Conservation (phyloP, 345 rosid species). For the Dovyalis caffra region DNA sequence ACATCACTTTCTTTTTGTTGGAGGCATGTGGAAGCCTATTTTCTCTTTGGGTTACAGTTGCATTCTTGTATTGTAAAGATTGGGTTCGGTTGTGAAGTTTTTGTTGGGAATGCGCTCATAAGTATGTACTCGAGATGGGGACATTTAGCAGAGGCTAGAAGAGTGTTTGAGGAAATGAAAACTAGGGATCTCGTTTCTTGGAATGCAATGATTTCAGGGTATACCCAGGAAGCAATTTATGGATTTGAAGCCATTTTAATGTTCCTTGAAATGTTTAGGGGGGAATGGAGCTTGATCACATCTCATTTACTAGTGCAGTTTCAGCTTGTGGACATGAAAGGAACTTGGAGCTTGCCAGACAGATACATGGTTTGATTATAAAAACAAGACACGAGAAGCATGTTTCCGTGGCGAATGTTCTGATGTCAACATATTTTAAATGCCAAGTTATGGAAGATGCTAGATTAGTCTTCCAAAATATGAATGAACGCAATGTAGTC, state of each 20-base stretch:
- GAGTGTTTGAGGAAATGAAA: constrained; percentile 64
- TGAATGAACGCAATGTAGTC: constrained; percentile 67
- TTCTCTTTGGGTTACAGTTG: constrained; percentile 65
- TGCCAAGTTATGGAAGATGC: constrained; percentile 58
- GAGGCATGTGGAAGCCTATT: constrained; percentile 39
- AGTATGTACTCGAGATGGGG: constrained; percentile 67
- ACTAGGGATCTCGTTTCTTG: constrained; percentile 73
- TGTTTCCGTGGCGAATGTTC: constrained; percentile 60
- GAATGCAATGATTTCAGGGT: no score
- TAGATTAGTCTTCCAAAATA: constrained; percentile 47
- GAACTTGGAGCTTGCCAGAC: constrained; percentile 63
- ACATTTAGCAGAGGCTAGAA: constrained; percentile 48
- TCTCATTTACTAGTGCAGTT: constrained; percentile 71
- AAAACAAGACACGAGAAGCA: constrained; percentile 64
- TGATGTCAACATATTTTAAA: constrained; percentile 72
- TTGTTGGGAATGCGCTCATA: constrained; percentile 76
- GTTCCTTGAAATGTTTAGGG: constrained; percentile 57
- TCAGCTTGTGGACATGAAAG: constrained; percentile 73
- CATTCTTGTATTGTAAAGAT: constrained; percentile 49
- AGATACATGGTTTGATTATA: constrained; percentile 67
- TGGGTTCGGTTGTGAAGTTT: constrained; percentile 58
- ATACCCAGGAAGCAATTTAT: constrained; percentile 51
- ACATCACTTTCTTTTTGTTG: constrained; percentile 60
- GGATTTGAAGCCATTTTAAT: constrained; percentile 55
- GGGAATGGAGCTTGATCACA: constrained; percentile 76